Evolutionary conservation across 169 alveolate genomes (phyloP).

Genomic region (Plasmodium fragile): DNA sequence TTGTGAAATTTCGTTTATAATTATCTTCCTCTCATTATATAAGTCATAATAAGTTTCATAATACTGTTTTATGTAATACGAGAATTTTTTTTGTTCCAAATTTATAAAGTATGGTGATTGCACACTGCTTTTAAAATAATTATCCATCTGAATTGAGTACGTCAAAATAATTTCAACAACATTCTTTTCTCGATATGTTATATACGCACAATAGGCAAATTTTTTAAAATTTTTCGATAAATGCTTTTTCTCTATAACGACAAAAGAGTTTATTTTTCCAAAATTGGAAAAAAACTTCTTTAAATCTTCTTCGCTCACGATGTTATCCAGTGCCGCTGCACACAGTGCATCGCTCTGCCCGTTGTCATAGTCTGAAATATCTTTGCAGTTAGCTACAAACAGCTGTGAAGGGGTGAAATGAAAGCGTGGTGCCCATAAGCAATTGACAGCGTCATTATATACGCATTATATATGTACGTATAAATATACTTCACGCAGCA

Average conservation of each 20-base stretch:
- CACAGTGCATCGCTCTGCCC: conserved; percentile 21
- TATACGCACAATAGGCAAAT: conserved; percentile 54
- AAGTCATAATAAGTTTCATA: conserved; percentile 52
- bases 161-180: conserved; percentile 30
- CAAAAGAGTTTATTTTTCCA: conserved; percentile 54
- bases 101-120: conserved; percentile 41
- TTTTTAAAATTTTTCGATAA: conserved; percentile 58
- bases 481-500: not conserved
- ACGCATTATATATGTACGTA: not conserved
- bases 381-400: conserved; percentile 34
- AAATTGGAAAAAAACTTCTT: conserved; percentile 35
- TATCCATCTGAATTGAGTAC: conserved; percentile 19
- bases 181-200: conserved; percentile 34
- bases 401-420: not conserved
- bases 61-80: conserved; percentile 22
- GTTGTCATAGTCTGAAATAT: not conserved
- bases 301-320: conserved; percentile 29
- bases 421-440: not conserved
- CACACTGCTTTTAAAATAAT: conserved; percentile 38
- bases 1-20: conserved; percentile 47
- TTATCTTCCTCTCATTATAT: conserved; percentile 41
- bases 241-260: conserved; percentile 17
- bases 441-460: not conserved
- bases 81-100: conserved; percentile 39
- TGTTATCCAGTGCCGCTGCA: conserved; percentile 54